Percentiles rank a stretch among this genome's conserved stretches.
phyloP scores from a whole-genome alignment of 257 asterid genomes.

The Solanum gracilifrons region DNA sequence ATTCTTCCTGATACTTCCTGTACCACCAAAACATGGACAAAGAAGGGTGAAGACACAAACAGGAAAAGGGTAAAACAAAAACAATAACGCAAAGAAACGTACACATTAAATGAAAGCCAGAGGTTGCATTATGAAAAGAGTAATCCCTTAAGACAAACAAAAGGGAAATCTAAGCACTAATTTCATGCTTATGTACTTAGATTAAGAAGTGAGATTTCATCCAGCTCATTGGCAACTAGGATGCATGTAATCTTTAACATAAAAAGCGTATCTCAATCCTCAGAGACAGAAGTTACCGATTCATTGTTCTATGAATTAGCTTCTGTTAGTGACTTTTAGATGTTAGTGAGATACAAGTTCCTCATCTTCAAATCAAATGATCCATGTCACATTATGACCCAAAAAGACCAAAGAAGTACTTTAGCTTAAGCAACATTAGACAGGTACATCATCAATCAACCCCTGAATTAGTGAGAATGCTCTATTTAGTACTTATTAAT shows the following conservation, averaged over 20 bases:
- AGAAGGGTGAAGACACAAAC: background rate
- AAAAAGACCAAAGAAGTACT: background rate
- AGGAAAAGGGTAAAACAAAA: background rate
- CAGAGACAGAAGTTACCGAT: background rate
- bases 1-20: conserved; percentile 76
- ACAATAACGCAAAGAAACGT: background rate
- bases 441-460: background rate
- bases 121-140: background rate
- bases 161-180: background rate
- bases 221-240: background rate
- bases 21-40: conserved; percentile 5
- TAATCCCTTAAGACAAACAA: background rate
- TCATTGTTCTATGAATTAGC: background rate
- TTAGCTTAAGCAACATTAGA: background rate
- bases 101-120: background rate
- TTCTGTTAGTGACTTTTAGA: background rate
- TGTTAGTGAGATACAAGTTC: background rate
- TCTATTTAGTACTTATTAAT: background rate
- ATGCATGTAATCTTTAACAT: background rate
- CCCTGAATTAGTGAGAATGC: background rate
- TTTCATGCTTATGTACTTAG: background rate
- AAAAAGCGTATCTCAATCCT: background rate
- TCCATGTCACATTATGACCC: background rate
- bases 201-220: background rate
- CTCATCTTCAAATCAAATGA: background rate